These are phyloP conservation scores for Flaveria ramosissima DNA, from an alignment of 129 eudicot genomes.

Conservation along the genomic window DNA sequence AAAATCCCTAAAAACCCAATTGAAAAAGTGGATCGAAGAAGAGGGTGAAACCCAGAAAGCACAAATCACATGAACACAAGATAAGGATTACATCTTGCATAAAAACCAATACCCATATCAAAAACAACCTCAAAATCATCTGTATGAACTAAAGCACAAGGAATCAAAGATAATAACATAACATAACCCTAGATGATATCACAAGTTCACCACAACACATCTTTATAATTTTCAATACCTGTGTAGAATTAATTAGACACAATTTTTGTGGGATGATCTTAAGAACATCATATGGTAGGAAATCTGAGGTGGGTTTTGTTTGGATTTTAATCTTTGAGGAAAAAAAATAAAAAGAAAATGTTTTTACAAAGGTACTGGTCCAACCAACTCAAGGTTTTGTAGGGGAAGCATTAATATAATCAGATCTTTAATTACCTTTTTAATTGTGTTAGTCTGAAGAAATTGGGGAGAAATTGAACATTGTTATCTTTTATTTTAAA, in stretches of 20 bases:
- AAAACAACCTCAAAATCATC: neutral
- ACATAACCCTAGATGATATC: constrained; percentile 30
- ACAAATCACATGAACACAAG: constrained; percentile 14
- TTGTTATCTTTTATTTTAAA: neutral
- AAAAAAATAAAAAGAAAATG: neutral
- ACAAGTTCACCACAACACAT: neutral
- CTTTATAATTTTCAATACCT: constrained; percentile 14
- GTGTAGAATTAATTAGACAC: constrained; percentile 24
- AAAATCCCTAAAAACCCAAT: constrained; percentile 37
- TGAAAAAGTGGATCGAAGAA: constrained; percentile 31
- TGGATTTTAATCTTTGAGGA: constrained; percentile 17
- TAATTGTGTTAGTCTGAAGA: constrained; percentile 30
- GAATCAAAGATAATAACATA: neutral
- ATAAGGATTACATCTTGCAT: constrained; percentile 29
- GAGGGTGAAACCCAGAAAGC: constrained; percentile 13
- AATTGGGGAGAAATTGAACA: constrained; percentile 24
- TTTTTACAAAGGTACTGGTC: constrained; percentile 27
- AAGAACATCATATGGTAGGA: constrained; percentile 21
- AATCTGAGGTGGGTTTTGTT: constrained; percentile 26
- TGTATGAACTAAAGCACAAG: neutral
- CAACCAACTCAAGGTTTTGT: constrained; percentile 35
- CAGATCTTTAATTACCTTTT: constrained; percentile 32
- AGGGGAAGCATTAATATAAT: constrained; percentile 34
- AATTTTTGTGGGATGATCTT: constrained; percentile 22
- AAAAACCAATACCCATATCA: constrained; percentile 12